Percentiles rank a stretch among this genome's conserved stretches.
phyloP scores from a whole-genome alignment of 306 rosid genomes.

The Phaseolus lunatus region DNA sequence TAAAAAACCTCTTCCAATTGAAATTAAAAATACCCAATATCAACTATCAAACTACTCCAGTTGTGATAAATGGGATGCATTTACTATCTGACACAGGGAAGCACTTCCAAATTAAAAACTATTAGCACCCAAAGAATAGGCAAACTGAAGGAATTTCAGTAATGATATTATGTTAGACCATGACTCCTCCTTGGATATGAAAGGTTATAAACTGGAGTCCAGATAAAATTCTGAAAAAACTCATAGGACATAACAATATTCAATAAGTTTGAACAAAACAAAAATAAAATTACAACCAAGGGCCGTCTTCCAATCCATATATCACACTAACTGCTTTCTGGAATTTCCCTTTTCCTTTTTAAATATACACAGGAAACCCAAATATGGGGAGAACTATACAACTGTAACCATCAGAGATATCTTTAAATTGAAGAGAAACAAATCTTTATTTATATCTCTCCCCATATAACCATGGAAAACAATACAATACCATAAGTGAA shows the following conservation, averaged over 20 bases:
- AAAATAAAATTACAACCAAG: conserved; percentile 13
- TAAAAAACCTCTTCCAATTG: background rate
- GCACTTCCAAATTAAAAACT: conserved; percentile 13
- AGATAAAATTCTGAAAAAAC: conserved; percentile 4
- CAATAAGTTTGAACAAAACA: conserved; percentile 27
- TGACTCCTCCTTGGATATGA: background rate
- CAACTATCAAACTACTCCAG: background rate
- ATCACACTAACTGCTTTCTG: background rate
- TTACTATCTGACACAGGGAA: conserved; percentile 27
- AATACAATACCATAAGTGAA: conserved; percentile 30
- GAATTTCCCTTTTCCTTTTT: background rate
- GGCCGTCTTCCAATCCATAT: conserved; percentile 27
- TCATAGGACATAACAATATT: background rate
- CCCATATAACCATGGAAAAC: conserved; percentile 36
- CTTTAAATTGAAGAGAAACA: background rate
- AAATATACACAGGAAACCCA: background rate
- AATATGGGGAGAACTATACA: too few relatives aligned
- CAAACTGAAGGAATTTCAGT: background rate
- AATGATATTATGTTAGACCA: background rate
- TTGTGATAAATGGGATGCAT: background rate
- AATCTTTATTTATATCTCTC: background rate
- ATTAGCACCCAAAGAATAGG: background rate
- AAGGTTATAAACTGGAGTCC: background rate
- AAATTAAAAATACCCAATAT: background rate
- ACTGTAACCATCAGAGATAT: background rate